phyloP scores from a whole-genome alignment of 257 asterid species.

The Craterostigma plantagineum region DNA sequence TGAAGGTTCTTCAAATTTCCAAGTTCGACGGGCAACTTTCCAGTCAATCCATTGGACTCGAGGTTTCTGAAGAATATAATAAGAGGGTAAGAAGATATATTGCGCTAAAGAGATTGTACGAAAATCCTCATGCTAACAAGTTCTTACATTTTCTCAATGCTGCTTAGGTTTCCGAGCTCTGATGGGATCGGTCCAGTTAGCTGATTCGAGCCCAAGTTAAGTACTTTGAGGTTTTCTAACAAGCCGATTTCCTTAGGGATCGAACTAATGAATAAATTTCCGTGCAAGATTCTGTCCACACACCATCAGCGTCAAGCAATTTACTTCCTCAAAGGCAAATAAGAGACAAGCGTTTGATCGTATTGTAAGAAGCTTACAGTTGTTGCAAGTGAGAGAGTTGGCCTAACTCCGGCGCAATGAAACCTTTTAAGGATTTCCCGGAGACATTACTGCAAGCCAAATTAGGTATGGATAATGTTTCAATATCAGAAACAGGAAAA shows the following conservation, averaged over 20 bases:
- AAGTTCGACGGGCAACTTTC: conserved; percentile 64
- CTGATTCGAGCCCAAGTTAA: conserved; percentile 69
- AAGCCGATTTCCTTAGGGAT: conserved; percentile 64
- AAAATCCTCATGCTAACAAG: neutral
- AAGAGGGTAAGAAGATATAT: conserved; percentile 1
- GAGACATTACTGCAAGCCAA: conserved; percentile 53
- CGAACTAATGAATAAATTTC: conserved; percentile 49
- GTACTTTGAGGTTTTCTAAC: conserved; percentile 49
- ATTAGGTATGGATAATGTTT: conserved; percentile 6
- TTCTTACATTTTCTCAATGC: conserved; percentile 32
- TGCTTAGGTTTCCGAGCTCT: conserved; percentile 49
- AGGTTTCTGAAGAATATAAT: conserved; percentile 28
- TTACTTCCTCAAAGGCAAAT: conserved; percentile 3
- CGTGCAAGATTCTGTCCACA: conserved; percentile 49
- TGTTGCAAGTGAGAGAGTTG: conserved; percentile 46
- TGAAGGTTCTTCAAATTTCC: conserved; percentile 57
- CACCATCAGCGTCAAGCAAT: neutral
- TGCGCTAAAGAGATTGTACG: neutral
- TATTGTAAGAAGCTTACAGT: conserved; percentile 32
- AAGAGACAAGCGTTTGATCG: neutral
- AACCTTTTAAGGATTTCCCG: conserved; percentile 55
- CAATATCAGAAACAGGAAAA: neutral
- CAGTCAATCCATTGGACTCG: conserved; percentile 77
- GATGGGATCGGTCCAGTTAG: conserved; percentile 65
- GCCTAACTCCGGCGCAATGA: conserved; percentile 53